phyloP scores from a whole-genome alignment of 345 rosid genomes.

The Theobroma cacao region DNA sequence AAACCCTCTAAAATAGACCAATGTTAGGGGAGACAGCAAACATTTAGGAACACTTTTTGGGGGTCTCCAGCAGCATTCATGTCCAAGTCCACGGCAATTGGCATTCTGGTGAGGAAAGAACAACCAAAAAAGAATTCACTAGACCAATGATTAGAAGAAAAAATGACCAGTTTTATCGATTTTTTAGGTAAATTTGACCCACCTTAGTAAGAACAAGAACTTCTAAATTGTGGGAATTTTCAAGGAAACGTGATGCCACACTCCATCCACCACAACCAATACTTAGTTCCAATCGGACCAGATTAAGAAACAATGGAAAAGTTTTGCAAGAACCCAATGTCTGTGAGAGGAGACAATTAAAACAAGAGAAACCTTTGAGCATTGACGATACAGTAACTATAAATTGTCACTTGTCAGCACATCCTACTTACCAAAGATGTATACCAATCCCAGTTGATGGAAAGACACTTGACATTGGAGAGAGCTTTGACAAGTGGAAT shows the following conservation, averaged over 20 bases:
- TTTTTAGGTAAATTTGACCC: neutral
- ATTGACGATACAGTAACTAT: neutral
- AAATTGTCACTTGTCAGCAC: neutral
- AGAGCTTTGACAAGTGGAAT: neutral
- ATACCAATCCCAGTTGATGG: slow-evolving; percentile 11
- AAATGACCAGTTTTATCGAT: neutral
- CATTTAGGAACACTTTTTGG: slow-evolving; percentile 1
- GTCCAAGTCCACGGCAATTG: slow-evolving; percentile 1
- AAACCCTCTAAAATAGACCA: slow-evolving; percentile 1
- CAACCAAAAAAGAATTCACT: neutral
- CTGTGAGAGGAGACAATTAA: neutral
- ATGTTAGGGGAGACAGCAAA: neutral
- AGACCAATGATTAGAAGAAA: neutral
- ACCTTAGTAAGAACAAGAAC: slow-evolving; percentile 4
- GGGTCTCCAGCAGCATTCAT: neutral
- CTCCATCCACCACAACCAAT: neutral
- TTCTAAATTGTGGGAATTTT: neutral
- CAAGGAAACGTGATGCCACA: neutral
- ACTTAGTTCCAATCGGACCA: slow-evolving; percentile 5
- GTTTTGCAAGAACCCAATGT: neutral
- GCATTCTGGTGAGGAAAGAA: neutral
- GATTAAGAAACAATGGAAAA: neutral
- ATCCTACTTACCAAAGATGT: neutral
- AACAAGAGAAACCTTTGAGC: no score
- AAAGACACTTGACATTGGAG: neutral